Base-by-base conservation (phyloP, 2,329 filamentous ascomycete genomes). In the Nothopassalora personata region DNA sequence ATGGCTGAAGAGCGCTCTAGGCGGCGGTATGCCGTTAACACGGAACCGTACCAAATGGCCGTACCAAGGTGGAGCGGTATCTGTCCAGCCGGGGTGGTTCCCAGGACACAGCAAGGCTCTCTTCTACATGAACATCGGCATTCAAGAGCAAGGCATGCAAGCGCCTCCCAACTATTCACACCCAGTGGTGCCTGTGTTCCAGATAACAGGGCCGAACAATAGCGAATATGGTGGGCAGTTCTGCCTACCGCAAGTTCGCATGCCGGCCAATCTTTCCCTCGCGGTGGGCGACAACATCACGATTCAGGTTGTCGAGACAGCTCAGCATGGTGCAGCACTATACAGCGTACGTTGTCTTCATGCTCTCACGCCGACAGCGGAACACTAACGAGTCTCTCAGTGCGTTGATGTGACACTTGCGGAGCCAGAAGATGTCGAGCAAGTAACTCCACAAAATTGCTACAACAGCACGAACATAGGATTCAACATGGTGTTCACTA, bases 71-170 rank as follows among this genome's bases (percentile, higher is more conserved):
- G 94, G 94, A 62, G 91, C 91, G n/a, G 71, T 99, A 61, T 83
- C 91, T 53, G 82, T 97, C 69, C 93, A 97, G 72, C 94, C 94
- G 0, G 94, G 93, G 70, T 97, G 94, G 94, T 97, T 97, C 79
- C 86, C 87, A 59, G 94, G 94, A 64, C 94, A 97, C 74, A 74
- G 83, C 36, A 87, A 85, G 5, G 93, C 91, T 18, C 84, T 91
- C 68, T 82, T 96, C 72, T 96, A 96, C 77, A 80, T 97, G 76
- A 97, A 97, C 78, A 81, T 97, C 57, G 94, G 94, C 65, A 85
- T 92, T 65, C 91, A 63, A 15, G 68, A 65, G 4, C 59, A 60
- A 1, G 71, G 69, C 15, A 34, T 66, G 15, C n/a, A 50, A 1
- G 85, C 88, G 7, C 93, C 94, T 0, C 74, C 77, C 6, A 97